phyloP scores from a whole-genome alignment of 495 filamentous ascomycete genomes.

The Penicillium paxilli region DNA sequence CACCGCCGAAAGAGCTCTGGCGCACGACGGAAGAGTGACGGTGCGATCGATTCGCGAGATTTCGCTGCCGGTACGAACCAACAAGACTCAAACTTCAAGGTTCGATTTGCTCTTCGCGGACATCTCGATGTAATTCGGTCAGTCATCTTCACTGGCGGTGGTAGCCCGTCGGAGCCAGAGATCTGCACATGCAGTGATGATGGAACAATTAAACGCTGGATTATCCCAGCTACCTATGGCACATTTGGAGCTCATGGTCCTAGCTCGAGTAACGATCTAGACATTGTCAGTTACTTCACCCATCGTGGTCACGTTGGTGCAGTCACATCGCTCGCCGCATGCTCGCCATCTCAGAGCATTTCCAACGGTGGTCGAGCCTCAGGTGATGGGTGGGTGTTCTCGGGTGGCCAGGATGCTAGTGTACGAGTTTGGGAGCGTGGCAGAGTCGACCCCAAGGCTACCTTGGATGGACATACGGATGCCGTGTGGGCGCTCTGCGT shows the following conservation, averaged over 20 bases:
- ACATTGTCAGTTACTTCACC: slow-evolving; percentile 90
- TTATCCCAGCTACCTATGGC: slow-evolving; percentile 78
- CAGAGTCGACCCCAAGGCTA: slow-evolving; percentile 91
- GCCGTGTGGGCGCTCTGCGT: slow-evolving; percentile 95
- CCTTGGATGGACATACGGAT: slow-evolving; percentile 90
- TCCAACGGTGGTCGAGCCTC: slow-evolving; percentile 80
- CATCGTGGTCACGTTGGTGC: slow-evolving; percentile 89
- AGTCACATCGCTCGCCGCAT: slow-evolving; percentile 85
- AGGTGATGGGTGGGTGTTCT: slow-evolving; percentile 97
- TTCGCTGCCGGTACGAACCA: slow-evolving; percentile 29
- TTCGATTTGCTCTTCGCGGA: slow-evolving; percentile 86
- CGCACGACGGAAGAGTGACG: slow-evolving; percentile 60
- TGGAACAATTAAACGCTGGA: slow-evolving; percentile 93
- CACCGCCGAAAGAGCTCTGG: slow-evolving; percentile 84
- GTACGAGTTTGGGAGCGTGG: slow-evolving; percentile 94
- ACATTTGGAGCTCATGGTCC: slow-evolving; percentile 53
- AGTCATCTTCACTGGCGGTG: slow-evolving; percentile 93
- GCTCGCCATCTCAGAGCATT: slow-evolving; percentile 79
- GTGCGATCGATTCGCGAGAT: slow-evolving; percentile 48
- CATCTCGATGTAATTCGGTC: slow-evolving; percentile 92
- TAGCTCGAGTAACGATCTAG: slow-evolving; percentile 67
- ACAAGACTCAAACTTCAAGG: slow-evolving; percentile 74
- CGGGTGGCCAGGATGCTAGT: slow-evolving; percentile 90
- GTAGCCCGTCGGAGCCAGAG: slow-evolving; percentile 90
- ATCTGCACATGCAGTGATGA: slow-evolving; percentile 97